Evolutionary conservation across 345 rosid species (phyloP), one percentile per base, ranked within the genome.

Genomic region (Eucalyptus polybractea): DNA sequence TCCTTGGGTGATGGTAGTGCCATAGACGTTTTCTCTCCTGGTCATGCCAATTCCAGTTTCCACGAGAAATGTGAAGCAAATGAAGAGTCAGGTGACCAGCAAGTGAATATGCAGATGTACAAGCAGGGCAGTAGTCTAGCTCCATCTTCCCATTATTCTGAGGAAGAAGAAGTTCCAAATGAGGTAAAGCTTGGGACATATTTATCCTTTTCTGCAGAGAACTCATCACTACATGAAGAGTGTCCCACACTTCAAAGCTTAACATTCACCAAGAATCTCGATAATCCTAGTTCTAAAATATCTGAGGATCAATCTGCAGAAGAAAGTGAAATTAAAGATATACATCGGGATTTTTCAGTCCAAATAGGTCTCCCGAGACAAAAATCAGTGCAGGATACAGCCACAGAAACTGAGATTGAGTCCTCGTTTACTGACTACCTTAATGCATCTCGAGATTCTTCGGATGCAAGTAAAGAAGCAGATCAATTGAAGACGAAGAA

Each of bases 401-500:
- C 96, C 24, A 80, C 93, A 85, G 96, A 95, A 42, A 90, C 93
- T 87, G 99, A 96, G 95, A 94, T 95, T 92, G 97, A 96, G 49
- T 96, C 95, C 37, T 93, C 98, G 5, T 93, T 93, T 87, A 92
- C 93, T 90, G 98, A 96, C 69, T 96, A 94, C 90, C 89, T 94
- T 87, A 95, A 95, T 89, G 92, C 92, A 60, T 96, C 97, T 88
- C 97, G 95, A 91, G 98, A 97, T 89, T 95, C 97, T 14, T 93
- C 92, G 67, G 95, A 93, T 89, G 93, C 91, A 44, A 87, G 89
- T 44, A 93, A 92, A 90, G 95, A 94, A 65, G 94, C 95, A 50
- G 92, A 91, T 91, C 92, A 87, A 80, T 88, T 88, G 21, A 94
- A 92, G 91, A 90, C 85, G 80, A 93, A 90, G 89, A 95, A 92